Evolutionary conservation across 768 basidiomycete genomes (phyloP).

Genomic region (Porphyrellus cyaneotinctus): DNA sequence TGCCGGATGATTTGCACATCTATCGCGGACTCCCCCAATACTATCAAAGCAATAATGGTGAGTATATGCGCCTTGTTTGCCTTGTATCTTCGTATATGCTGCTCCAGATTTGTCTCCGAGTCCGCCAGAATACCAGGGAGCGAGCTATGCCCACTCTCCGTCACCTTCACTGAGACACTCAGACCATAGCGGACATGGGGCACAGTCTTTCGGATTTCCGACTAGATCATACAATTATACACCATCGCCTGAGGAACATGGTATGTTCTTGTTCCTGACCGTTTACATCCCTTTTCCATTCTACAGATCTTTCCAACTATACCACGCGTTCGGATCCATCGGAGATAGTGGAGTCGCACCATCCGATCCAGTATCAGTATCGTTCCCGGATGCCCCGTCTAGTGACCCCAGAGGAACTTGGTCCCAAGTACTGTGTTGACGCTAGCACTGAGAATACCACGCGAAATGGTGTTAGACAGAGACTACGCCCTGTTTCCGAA

Average conservation of each 20-base stretch:
- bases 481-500: constrained; percentile 65
- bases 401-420: background rate
- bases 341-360: background rate
- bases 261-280: constrained; percentile 4
- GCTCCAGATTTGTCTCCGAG: constrained; percentile 35
- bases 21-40: background rate
- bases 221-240: background rate
- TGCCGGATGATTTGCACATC: constrained; percentile 4
- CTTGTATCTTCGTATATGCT: constrained; percentile 15
- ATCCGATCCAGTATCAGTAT: background rate
- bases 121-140: constrained; percentile 28
- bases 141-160: constrained; percentile 2
- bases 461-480: constrained; percentile 43
- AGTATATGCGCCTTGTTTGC: constrained; percentile 23
- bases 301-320: constrained; percentile 4
- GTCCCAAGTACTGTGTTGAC: background rate
- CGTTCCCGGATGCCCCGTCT: background rate
- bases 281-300: background rate
- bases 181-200: background rate
- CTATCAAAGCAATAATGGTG: constrained; percentile 17
- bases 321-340: background rate
- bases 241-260: background rate
- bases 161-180: background rate
- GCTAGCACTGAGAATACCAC: constrained; percentile 16
- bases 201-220: background rate